Base-by-base conservation (phyloP, 2,329 filamentous ascomycete species). In the Coniochaeta hoffmannii region DNA sequence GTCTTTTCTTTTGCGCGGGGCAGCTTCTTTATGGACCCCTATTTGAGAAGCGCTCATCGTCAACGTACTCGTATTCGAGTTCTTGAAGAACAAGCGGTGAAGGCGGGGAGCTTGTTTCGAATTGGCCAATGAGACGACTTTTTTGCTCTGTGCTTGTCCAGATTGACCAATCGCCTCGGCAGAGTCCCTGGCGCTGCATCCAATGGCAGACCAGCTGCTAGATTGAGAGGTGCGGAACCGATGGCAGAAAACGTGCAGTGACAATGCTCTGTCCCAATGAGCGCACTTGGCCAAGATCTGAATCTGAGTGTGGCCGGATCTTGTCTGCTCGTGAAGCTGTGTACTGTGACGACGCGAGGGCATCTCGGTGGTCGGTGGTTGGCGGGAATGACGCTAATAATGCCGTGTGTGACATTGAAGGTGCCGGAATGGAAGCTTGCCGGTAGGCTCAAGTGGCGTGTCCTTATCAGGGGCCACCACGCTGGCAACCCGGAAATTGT, bases 31-130 rank as follows among this genome's bases (percentile, higher is more conserved):
- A n/a, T 46, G 41, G 41, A 46, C 41, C 41, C 41, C 26, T 12
- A 28, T 26, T 15, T 8, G 34, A 11, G 11, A 44, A 28, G 24
- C 26, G 17, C 19, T 36, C 34, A 5, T n/a, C 5, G 41, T 46
- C 41, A 28, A 46, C 41, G 41, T 46, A 46, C 26, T 46, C 41
- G 41, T 46, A 46, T 46, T 46, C 41, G 41, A 46, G 41, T 46
- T 46, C 11, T 24, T 6, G 22, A 4, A 22, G 17, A 41, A 46
- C 41, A 46, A 22, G 41, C 41, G 41, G 41, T 46, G 36, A 41
- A 10, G 34, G 34, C 14, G 34, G n/a, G n/a, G 41, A 46, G 22
- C 41, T 28, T 15, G 41, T 28, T n/a, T 28, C 12, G 30, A 32
- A 32, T 32, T 32, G 30, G 12, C n/a, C n/a, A n/a, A n/a, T n/a